Base-by-base conservation (phyloP, 2,329 filamentous ascomycete species). In the Paecilomyces niveus region DNA sequence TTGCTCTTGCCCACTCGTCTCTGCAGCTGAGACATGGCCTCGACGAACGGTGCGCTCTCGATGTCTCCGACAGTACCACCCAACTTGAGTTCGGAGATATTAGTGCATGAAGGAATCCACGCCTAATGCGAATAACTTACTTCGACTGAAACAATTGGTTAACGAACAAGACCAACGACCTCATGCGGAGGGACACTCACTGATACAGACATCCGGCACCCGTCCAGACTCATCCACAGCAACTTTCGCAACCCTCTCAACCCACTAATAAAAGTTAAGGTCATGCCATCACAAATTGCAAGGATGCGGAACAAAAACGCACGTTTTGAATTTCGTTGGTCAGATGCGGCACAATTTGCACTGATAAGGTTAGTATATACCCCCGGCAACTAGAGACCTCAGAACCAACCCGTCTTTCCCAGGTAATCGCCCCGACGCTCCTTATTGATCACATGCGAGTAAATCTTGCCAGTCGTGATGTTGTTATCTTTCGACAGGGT, bases 381-480 rank as follows among this genome's bases (percentile, higher is more conserved):
- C n/a, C 15, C 39, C n/a, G 6, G 5, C 21, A 2, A 31, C 4
- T 5, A 21, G 24, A 10, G 52, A 49, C 15, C 52, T 39, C 54
- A 58, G 45, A 55, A 45, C 45, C 53, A 56, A 31, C 57, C 58
- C 18, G 92, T 92, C 74, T 89, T 87, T 64, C 93, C 93, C 11
- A 97, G 83, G 68, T 96, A 97, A 72, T 94, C 87, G 57, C 86
- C 86, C 62, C 78, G 77, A 63, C 86, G 79, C 75, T 89, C 86
- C 61, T 85, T 85, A 69, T 92, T 85, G 67, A 96, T 92, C 57
- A 97, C 92, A 68, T 89, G 85, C 70, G 90, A 83, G 77, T 97
- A 97, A 66, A 97, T 91, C 80, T 97, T 97, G 71, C 94, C 94
- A 5, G 93, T 96, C 3, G 94, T 99, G 76, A 99, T 96, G 76